phyloP scores from a whole-genome alignment of 2,329 filamentous ascomycete genomes.

The Cladophialophora immunda region DNA sequence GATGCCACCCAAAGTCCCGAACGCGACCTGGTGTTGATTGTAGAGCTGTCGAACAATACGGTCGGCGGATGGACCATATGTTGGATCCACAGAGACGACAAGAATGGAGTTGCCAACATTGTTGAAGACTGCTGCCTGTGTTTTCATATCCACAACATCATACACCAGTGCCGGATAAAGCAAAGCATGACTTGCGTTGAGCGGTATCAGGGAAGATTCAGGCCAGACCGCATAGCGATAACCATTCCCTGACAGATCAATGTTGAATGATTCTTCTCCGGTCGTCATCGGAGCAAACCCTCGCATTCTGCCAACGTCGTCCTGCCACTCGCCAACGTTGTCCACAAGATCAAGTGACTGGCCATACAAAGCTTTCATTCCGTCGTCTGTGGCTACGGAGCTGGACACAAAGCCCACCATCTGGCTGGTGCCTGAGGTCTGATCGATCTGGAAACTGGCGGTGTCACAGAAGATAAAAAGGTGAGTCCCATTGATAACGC shows the following conservation, averaged over 20 bases:
- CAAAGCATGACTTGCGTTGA: constrained; percentile 42
- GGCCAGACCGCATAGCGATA: constrained; percentile 47
- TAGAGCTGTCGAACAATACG: constrained; percentile 44
- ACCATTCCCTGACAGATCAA: constrained; percentile 44
- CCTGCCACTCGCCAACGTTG: constrained; percentile 45
- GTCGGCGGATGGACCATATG: constrained; percentile 42
- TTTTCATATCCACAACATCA: constrained; percentile 43
- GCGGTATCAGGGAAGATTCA: constrained; percentile 44
- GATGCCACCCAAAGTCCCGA: constrained; percentile 44
- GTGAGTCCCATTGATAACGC: constrained; percentile 45
- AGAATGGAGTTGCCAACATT: constrained; percentile 44
- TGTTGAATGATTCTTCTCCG: constrained; percentile 46
- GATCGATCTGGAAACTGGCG: constrained; percentile 42
- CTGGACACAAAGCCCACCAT: constrained; percentile 45
- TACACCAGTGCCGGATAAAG: constrained; percentile 46
- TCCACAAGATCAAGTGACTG: constrained; percentile 43
- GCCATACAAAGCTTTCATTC: constrained; percentile 42
- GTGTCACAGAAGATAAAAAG: constrained; percentile 48
- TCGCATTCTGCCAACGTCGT: constrained; percentile 44
- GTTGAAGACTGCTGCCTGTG: constrained; percentile 42
- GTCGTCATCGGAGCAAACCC: constrained; percentile 45
- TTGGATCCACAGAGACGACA: constrained; percentile 41
- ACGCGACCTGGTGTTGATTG: constrained; percentile 42
- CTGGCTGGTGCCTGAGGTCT: constrained; percentile 34
- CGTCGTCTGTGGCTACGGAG: constrained; percentile 44